Conservation (phyloP, 148 eudicot species). For the Cornus controversa region DNA sequence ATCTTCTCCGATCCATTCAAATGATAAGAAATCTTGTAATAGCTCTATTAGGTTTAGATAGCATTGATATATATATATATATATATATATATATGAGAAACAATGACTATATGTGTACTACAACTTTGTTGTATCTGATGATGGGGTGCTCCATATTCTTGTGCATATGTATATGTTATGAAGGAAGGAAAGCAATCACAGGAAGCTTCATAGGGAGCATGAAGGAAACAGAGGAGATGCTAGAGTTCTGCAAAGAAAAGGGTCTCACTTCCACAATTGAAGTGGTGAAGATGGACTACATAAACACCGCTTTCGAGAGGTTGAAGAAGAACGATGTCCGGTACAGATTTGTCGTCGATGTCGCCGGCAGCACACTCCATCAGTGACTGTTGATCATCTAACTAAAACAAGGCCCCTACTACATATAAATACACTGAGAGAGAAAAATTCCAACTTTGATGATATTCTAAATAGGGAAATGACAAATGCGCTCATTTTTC, state of each 20-base stretch:
- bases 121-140: not conserved
- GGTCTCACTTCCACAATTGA: slow-evolving; percentile 62
- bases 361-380: slow-evolving; percentile 70
- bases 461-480: too few relatives aligned
- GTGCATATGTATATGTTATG: not conserved
- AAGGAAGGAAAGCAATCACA: slow-evolving; percentile 81
- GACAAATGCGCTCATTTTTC: too few relatives aligned
- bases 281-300: slow-evolving; percentile 78
- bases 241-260: slow-evolving; percentile 76
- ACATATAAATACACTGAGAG: not conserved
- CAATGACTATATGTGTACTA: too few relatives aligned
- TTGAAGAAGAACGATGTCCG: slow-evolving; percentile 91
- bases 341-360: slow-evolving; percentile 82
- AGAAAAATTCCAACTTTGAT: not conserved
- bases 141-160: not conserved
- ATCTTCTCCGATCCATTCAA: too few relatives aligned
- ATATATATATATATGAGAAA: too few relatives aligned
- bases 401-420: not conserved
- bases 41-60: too few relatives aligned
- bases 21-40: too few relatives aligned
- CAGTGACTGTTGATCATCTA: not conserved
- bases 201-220: slow-evolving; percentile 93
- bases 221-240: slow-evolving; percentile 80
- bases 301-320: slow-evolving; percentile 80
- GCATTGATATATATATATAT: too few relatives aligned